phyloP scores from a whole-genome alignment of 371 early-diverging fungal genomes.

The Sporodiniella umbellata region DNA sequence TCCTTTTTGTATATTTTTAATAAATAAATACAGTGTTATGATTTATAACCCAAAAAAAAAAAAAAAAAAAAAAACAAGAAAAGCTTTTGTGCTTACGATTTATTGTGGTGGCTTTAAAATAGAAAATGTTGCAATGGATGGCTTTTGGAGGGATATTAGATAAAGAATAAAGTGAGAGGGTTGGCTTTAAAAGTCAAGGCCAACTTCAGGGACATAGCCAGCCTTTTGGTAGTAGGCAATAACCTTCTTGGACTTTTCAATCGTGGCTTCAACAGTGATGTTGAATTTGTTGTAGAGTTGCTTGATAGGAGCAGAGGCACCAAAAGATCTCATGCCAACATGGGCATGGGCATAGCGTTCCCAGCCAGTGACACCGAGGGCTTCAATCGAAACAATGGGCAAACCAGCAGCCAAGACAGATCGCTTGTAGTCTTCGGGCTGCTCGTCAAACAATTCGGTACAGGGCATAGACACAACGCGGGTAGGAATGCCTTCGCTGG shows the following conservation, averaged over 20 bases:
- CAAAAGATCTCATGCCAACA: slow-evolving; percentile 96
- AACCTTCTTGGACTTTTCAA: slow-evolving; percentile 75
- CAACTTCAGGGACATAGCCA: slow-evolving; percentile 50
- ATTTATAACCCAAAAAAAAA: background rate
- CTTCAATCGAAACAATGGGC: slow-evolving; percentile 92
- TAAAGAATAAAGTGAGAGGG: slow-evolving; percentile 6
- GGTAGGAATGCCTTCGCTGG: slow-evolving; percentile 54
- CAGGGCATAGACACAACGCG: slow-evolving; percentile 98
- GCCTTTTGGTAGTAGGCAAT: slow-evolving; percentile 70
- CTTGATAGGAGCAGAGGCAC: slow-evolving; percentile 85
- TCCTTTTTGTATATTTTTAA: background rate
- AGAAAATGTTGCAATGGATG: background rate
- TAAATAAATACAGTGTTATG: background rate
- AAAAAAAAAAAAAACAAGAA: too few species aligned
- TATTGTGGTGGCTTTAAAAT: too few species aligned
- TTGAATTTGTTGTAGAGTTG: slow-evolving; percentile 82
- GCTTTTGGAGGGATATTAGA: background rate
- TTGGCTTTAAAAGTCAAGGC: slow-evolving; percentile 30
- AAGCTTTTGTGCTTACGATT: too few species aligned
- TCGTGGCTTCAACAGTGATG: slow-evolving; percentile 74
- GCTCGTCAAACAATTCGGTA: slow-evolving; percentile 92
- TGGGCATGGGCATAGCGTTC: slow-evolving; percentile 86
- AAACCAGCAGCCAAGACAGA: slow-evolving; percentile 79
- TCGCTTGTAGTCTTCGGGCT: slow-evolving; percentile 81
- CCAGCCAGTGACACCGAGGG: slow-evolving; percentile 95